Conservation (phyloP, 345 rosid genomes). For the Camelina neglecta region DNA sequence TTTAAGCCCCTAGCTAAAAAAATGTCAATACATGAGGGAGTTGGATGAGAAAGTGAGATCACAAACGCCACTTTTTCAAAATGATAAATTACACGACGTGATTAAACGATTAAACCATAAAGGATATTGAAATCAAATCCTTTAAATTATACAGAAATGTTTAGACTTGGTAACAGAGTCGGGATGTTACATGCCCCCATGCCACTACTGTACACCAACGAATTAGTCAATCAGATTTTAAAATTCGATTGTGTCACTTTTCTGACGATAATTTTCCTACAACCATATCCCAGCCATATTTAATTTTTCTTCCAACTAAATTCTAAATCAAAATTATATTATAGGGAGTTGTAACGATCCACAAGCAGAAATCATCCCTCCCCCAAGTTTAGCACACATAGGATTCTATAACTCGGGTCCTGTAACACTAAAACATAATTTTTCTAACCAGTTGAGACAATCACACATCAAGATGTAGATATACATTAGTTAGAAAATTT, state of each 20-base stretch:
- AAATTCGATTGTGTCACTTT: constrained; percentile 10
- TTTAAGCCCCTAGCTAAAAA: neutral
- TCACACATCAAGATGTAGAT: neutral
- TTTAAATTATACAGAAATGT: constrained; percentile 31
- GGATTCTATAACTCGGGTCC: neutral
- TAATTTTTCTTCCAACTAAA: neutral
- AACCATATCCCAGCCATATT: neutral
- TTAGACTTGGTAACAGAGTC: constrained; percentile 36
- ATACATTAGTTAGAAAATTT: neutral
- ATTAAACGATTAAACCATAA: constrained; percentile 32
- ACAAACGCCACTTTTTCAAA: constrained; percentile 14
- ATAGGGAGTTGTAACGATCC: neutral
- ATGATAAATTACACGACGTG: constrained; percentile 36
- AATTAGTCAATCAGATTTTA: constrained; percentile 16
- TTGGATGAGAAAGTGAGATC: neutral
- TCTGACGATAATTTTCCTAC: neutral
- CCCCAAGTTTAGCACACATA: neutral
- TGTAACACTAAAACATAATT: neutral
- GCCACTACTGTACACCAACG: constrained; percentile 19
- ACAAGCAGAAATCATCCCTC: neutral
- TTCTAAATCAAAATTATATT: neutral
- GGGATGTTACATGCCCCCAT: constrained; percentile 38
- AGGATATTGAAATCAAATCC: constrained; percentile 10
- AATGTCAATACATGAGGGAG: neutral
- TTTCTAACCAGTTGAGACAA: neutral